A percentile compares a stretch with the other conserved stretches of the same genome.
Conservation (phyloP, 73 alveolate genomes). For the Symbiodinium natans region DNA sequence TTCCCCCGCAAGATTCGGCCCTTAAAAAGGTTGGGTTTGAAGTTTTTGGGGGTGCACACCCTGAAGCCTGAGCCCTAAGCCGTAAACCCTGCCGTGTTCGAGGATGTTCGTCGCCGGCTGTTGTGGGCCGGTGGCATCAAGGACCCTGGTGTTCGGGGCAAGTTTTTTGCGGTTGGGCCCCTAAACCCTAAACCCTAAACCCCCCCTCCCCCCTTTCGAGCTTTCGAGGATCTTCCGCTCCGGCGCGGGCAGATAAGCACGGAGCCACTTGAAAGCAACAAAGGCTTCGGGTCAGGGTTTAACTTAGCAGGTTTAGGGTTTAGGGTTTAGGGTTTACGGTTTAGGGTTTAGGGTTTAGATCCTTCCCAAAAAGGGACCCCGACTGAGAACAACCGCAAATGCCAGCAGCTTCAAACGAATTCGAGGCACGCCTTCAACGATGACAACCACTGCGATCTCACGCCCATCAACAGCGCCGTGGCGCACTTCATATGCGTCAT, state of each 20-base stretch:
- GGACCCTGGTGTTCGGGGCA: background rate
- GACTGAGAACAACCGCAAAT: too few relatives aligned
- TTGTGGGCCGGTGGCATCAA: conserved; percentile 85
- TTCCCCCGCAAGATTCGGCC: too few relatives aligned
- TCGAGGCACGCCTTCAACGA: conserved; percentile 93
- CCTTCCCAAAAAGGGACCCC: too few relatives aligned
- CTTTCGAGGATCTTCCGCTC: background rate
- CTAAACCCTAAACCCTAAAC: background rate
- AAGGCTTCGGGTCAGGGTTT: background rate
- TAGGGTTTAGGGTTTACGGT: background rate
- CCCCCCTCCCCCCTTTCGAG: background rate
- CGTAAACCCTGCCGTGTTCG: too few relatives aligned
- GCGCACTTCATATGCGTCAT: background rate
- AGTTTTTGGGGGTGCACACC: too few relatives aligned
- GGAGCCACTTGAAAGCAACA: background rate
- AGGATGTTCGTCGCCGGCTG: conserved; percentile 82
- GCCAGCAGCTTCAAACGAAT: too few relatives aligned
- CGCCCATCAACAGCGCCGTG: conserved; percentile 33
- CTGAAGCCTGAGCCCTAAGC: background rate
- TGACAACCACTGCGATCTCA: conserved; percentile 90
- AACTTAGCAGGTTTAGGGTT: background rate
- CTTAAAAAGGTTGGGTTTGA: too few relatives aligned
- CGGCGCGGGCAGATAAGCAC: background rate
- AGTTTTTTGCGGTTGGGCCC: background rate
- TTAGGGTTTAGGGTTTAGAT: background rate